A percentile compares a stretch with the other conserved stretches of the same genome.
Conservation (phyloP, 495 filamentous ascomycete genomes). For the Aspergillus taichungensis region DNA sequence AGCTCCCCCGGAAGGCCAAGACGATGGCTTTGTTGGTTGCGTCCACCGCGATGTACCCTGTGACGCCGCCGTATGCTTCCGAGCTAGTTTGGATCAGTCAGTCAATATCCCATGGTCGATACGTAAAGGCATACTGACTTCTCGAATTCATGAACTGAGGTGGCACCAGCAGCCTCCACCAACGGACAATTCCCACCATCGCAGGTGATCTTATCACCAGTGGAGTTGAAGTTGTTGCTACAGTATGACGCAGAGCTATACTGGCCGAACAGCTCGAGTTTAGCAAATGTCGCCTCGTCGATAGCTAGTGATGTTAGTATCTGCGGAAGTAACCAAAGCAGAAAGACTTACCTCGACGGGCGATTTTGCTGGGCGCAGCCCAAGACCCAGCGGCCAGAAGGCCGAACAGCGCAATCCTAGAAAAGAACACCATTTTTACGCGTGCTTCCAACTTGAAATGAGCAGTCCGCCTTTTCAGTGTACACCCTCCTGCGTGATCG, state of each 20-base stretch:
- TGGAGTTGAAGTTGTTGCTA: slow-evolving; percentile 34
- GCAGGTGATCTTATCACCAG: slow-evolving; percentile 41
- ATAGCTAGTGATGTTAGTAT: too few relatives aligned
- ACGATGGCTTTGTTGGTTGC: slow-evolving; percentile 48
- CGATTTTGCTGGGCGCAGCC: too few relatives aligned
- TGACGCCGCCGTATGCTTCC: slow-evolving; percentile 41
- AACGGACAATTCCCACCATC: slow-evolving; percentile 43
- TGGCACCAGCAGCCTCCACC: slow-evolving; percentile 43
- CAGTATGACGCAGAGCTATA: slow-evolving; percentile 60
- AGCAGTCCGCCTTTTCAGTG: too few relatives aligned
- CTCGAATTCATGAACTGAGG: slow-evolving; percentile 46
- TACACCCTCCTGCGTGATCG: too few relatives aligned
- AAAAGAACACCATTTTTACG: too few relatives aligned
- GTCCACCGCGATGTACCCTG: slow-evolving; percentile 58
- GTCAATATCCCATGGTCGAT: too few relatives aligned
- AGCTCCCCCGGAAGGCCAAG: slow-evolving; percentile 53
- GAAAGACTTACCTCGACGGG: too few relatives aligned
- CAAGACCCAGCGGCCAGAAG: too few relatives aligned
- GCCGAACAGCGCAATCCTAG: too few relatives aligned
- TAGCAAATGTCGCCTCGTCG: background rate
- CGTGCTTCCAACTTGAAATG: too few relatives aligned
- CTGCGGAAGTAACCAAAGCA: too few relatives aligned
- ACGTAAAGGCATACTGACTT: slow-evolving; percentile 29
- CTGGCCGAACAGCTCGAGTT: slow-evolving; percentile 52
- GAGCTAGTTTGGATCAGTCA: slow-evolving; percentile 28